Conservation (phyloP, 805 yeast genomes). For the Phaffomyces antillensis region DNA sequence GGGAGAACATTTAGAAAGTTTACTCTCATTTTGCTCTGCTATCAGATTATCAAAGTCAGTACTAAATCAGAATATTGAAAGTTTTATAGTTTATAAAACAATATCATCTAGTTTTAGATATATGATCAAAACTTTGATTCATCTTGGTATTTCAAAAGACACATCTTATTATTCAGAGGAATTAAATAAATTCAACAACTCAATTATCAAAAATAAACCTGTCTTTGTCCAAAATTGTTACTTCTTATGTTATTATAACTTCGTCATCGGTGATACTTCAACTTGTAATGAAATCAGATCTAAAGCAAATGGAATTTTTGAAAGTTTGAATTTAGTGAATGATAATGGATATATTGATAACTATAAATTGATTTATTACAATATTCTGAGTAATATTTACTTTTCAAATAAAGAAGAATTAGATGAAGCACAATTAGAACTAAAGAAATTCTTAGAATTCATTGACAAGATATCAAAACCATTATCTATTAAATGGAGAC, state of each 20-base stretch:
- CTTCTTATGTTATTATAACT: conserved; percentile 16
- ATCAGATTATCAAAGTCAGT: conserved; percentile 48
- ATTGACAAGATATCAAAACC: conserved; percentile 17
- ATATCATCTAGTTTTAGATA: conserved; percentile 33
- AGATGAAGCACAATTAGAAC: conserved; percentile 6
- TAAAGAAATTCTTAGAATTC: conserved; percentile 12
- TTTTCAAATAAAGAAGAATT: neutral
- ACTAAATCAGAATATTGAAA: conserved; percentile 31
- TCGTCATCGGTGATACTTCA: conserved; percentile 11
- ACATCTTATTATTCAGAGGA: conserved; percentile 49
- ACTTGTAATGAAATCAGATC: conserved; percentile 4
- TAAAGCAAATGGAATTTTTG: conserved; percentile 13
- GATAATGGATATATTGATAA: conserved; percentile 13
- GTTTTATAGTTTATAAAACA: conserved; percentile 26
- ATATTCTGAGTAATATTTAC: conserved; percentile 16
- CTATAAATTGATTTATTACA: conserved; percentile 17
- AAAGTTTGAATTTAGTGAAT: conserved; percentile 7
- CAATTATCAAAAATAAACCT: conserved; percentile 9
- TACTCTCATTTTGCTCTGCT: conserved; percentile 38
- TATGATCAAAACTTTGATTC: conserved; percentile 34
- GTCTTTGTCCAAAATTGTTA: conserved; percentile 14
- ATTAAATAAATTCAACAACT: conserved; percentile 22
- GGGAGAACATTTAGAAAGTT: conserved; percentile 20
- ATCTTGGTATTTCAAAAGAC: conserved; percentile 53
- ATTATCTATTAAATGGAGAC: conserved; percentile 14